Evolutionary conservation across 345 rosid species (phyloP), one percentile per base, ranked within the genome.

Genomic region (Linum tenue): DNA sequence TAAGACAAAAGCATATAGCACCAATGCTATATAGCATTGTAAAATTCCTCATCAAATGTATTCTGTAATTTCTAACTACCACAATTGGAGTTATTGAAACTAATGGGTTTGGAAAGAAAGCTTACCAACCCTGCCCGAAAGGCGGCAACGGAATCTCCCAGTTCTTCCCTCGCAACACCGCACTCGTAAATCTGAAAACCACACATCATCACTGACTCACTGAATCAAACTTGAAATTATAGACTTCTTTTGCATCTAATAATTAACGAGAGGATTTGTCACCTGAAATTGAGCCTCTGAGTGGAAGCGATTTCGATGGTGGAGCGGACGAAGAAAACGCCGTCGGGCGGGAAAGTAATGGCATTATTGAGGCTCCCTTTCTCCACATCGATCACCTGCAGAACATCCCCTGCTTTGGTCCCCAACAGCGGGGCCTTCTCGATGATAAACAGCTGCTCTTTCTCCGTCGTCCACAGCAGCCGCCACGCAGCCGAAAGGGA

Each of bases 91-190:
- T 22, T 22, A 22, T 22, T 22, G 31, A 22, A 22, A 22, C 31
- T 22, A 22, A 22, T 22, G 0, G 31, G 0, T 22, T 22, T 22
- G 31, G 31, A 59, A 41, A 50, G 59, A 39, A 14, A 10, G 76
- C 98, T 80, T 66, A 91, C 98, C 96, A 92, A 61, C 98, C 98
- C 81, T 84, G 77, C 69, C 96, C 96, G 67, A 86, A 89, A 7
- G 98, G 96, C 56, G 98, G 96, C 74, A 92, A 73, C 3, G 92
- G 96, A 39, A 89, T 55, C 82, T 89, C 95, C 96, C 95, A 89
- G 39, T 36, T 75, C 66, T 64, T 76, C 58, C 85, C 95, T 44
- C 92, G 81, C 39, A 92, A 69, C 67, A 89, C 89, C 2, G 98
- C 98, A 31, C 91, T 81, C 8, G 78, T 89, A 72, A 92, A 91